Base-by-base conservation (phyloP, 148 eudicot genomes). In the Rhododendron simsii region DNA sequence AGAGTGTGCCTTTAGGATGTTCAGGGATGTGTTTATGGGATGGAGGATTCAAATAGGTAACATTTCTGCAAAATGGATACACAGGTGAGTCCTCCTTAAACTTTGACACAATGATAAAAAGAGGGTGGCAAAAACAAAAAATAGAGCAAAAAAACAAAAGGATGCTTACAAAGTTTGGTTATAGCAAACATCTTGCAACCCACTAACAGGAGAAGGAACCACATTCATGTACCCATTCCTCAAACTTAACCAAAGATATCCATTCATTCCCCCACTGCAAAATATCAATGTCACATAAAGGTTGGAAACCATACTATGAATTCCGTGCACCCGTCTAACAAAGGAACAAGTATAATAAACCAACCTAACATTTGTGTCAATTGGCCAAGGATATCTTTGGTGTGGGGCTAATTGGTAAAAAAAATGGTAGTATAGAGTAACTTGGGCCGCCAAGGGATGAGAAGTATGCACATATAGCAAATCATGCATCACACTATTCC, bases 261-360 rank as follows among this genome's bases (percentile, higher is more conserved):
- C 99, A 87, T 96, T 98, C 99, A 98, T 94, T 86, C 96, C 96
- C 81, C 89, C 96, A 78, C 99, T 98, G 90, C 82, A 92, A 82
- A 86, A 85, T 21, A 63, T 48, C 6, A 67, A 81, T 10, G 39
- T 14, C 15, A 9, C 10, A 37, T 41, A 12, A 69, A 69, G 39
- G 37, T 28, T 51, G 35, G 14, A 65, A 84, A 76, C 30, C 23
- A 76, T 35, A 73, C 73, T 26, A 75, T 50, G 15, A 55, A 65
- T 20, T 37, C 69, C 16, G 10, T 50, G 74, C 80, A 67, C 74
- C 11, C 26, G 21, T 4, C 48, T 77, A 28, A 63, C 10, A 30
- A 83, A 57, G 18, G 18, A 59, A 50, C 81, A 77, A 5, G n/a
- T 33, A 37, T 55, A 30, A 37, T 47, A 86, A 76, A 84, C 81